A percentile compares a stretch with the other conserved stretches of the same genome.
phyloP scores from a whole-genome alignment of 768 basidiomycete genomes.

The Lentinula sp. region DNA sequence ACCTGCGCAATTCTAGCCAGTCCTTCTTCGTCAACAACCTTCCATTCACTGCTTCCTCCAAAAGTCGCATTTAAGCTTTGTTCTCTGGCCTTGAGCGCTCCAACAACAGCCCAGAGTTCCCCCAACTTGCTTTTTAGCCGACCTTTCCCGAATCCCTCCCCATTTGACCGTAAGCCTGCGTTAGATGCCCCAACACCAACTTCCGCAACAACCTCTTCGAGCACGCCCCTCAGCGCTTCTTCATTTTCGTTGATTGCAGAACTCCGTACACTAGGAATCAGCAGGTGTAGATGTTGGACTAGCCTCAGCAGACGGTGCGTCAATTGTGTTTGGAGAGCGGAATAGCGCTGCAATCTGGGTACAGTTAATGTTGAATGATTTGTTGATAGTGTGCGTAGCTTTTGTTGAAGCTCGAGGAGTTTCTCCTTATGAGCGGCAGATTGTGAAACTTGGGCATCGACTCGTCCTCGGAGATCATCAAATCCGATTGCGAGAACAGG shows the following conservation, averaged over 20 bases:
- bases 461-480: slow-evolving; percentile 72
- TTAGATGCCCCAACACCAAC: slow-evolving; percentile 22
- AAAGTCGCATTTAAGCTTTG: slow-evolving; percentile 35
- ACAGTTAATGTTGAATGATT: slow-evolving; percentile 63
- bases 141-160: slow-evolving; percentile 21
- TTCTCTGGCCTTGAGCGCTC: slow-evolving; percentile 59
- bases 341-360: slow-evolving; percentile 58
- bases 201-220: slow-evolving; percentile 76
- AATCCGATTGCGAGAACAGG: slow-evolving; percentile 79
- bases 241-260: slow-evolving; percentile 77
- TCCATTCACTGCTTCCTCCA: slow-evolving; percentile 53
- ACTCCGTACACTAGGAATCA: slow-evolving; percentile 72
- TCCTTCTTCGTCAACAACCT: slow-evolving; percentile 84
- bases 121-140: slow-evolving; percentile 68
- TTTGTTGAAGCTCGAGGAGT: slow-evolving; percentile 62
- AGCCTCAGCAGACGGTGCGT: slow-evolving; percentile 64
- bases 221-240: slow-evolving; percentile 60
- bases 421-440: slow-evolving; percentile 63
- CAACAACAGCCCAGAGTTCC: slow-evolving; percentile 82
- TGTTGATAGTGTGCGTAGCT: slow-evolving; percentile 54
- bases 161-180: slow-evolving; percentile 33
- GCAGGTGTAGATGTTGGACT: slow-evolving; percentile 70
- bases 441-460: slow-evolving; percentile 68
- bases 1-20: slow-evolving; percentile 73
- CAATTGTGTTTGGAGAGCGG: slow-evolving; percentile 61